phyloP scores from a whole-genome alignment of 352 stramenopile genomes.

The Phytophthora sansomeana region DNA sequence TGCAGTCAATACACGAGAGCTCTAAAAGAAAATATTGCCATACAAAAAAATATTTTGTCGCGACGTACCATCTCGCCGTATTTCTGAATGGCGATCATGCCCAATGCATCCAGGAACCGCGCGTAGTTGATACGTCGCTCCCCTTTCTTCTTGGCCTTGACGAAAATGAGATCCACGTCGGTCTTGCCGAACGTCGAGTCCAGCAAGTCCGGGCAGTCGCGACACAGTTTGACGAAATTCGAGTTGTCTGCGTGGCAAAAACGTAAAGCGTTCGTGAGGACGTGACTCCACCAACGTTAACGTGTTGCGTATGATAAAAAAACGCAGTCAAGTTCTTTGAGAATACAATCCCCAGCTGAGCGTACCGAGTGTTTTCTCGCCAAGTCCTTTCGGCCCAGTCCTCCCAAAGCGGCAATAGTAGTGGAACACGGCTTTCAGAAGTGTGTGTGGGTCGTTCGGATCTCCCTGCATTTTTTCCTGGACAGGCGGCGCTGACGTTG shows the following conservation, averaged over 20 bases:
- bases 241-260: constrained; percentile 59
- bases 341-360: not conserved
- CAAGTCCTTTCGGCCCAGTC: constrained; percentile 66
- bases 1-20: not conserved
- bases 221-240: constrained; percentile 89
- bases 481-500: constrained; percentile 26
- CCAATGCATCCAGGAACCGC: constrained; percentile 85
- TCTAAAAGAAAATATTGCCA: not conserved
- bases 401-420: constrained; percentile 89
- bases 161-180: constrained; percentile 90
- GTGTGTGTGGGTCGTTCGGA: constrained; percentile 81
- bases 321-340: not conserved
- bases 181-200: constrained; percentile 64
- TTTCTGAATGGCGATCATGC: constrained; percentile 86
- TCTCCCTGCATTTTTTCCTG: constrained; percentile 62
- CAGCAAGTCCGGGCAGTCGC: constrained; percentile 75
- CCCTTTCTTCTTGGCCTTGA: constrained; percentile 88
- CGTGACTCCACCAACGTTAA: no score
- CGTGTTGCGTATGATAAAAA: no score
- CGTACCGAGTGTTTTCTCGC: constrained; percentile 75
- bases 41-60: not conserved
- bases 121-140: constrained; percentile 86
- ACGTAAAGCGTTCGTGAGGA: not conserved
- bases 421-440: constrained; percentile 83
- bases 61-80: constrained; percentile 72